Evolutionary conservation across 2,329 filamentous ascomycete genomes (phyloP).

Genomic region (Monilinia polystroma): DNA sequence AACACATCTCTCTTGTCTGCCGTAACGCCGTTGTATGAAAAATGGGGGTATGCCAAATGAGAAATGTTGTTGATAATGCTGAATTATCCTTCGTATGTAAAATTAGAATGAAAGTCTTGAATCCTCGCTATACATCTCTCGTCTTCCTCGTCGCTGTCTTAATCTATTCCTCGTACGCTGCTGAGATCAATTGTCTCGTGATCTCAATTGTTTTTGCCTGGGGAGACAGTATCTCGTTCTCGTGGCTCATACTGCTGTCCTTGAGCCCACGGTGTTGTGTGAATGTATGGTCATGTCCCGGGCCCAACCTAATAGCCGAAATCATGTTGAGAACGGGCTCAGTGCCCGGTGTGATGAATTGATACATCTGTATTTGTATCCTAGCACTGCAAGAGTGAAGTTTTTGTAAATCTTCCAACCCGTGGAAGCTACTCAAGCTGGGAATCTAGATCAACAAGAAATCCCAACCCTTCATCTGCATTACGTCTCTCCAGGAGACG

Average conservation of each 20-base stretch:
- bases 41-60: conserved; percentile 16
- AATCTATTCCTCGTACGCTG: neutral
- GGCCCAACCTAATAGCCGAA: neutral
- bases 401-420: conserved; percentile 28
- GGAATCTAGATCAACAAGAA: conserved; percentile 75
- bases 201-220: conserved; percentile 11
- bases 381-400: conserved; percentile 21
- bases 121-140: conserved; percentile 17
- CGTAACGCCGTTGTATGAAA: conserved; percentile 17
- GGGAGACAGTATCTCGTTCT: conserved; percentile 9
- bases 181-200: conserved; percentile 2
- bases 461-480: conserved; percentile 89
- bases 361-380: conserved; percentile 11
- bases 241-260: conserved; percentile 19
- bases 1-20: conserved; percentile 8
- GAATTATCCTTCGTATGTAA: conserved; percentile 7
- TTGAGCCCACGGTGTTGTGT: conserved; percentile 12
- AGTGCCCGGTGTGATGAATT: conserved; percentile 14
- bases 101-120: conserved; percentile 8
- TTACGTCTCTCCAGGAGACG: conserved; percentile 93
- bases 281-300: neutral
- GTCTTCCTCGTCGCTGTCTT: conserved; percentile 6
- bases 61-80: conserved; percentile 15
- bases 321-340: neutral
- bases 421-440: conserved; percentile 30